Evolutionary conservation across 2,329 filamentous ascomycete species (phyloP).

Genomic region (Pyrenochaeta sp.): DNA sequence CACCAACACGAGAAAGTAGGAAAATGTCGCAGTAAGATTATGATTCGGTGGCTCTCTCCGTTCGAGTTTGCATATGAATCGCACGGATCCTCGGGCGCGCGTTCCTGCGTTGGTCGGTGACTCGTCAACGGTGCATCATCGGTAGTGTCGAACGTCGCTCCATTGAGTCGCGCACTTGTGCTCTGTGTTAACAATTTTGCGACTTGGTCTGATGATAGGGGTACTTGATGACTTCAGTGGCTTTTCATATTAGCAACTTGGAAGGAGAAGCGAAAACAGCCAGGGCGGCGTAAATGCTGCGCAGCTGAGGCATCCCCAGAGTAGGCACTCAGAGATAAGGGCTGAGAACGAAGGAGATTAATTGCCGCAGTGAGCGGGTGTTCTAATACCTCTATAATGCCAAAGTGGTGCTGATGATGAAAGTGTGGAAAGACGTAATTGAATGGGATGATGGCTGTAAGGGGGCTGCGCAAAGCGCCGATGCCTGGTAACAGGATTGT

Average conservation of each 20-base stretch:
- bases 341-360: constrained; percentile 17
- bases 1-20: no score
- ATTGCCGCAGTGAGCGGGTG: constrained; percentile 26
- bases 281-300: not conserved
- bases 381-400: constrained; percentile 32
- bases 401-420: constrained; percentile 11
- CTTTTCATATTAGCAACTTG: not conserved
- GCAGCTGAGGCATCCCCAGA: not conserved
- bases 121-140: not conserved
- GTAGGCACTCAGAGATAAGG: not conserved
- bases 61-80: constrained; percentile 2
- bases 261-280: not conserved
- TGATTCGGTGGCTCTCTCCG: not conserved
- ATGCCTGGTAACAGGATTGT: no score
- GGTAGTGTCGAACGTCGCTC: not conserved
- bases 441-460: no score
- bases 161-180: not conserved
- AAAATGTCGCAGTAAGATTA: no score
- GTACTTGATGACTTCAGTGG: not conserved
- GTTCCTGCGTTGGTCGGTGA: not conserved
- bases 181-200: not conserved
- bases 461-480: no score
- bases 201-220: not conserved
- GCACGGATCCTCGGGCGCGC: not conserved
- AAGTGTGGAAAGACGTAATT: constrained; percentile 7